Evolutionary conservation across 2,329 filamentous ascomycete genomes (phyloP).

Genomic region (Coccinonectria pachysandricola): DNA sequence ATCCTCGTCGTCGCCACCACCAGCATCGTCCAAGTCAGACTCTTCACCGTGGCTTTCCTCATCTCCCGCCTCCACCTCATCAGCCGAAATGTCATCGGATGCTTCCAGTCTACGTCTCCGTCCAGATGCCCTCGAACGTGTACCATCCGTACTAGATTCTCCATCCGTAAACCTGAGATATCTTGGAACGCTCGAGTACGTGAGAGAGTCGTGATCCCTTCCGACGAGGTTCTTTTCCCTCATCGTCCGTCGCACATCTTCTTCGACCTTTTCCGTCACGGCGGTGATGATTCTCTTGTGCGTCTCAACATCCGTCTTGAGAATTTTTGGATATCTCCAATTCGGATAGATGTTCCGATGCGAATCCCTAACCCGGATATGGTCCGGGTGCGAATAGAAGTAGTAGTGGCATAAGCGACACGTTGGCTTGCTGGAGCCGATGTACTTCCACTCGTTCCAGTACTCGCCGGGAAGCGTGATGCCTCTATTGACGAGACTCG

Average conservation of each 20-base stretch:
- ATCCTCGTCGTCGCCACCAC: no score
- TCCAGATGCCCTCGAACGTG: no score
- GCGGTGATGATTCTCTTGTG: constrained; percentile 6
- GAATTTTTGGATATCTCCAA: constrained; percentile 25
- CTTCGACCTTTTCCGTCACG: constrained; percentile 13
- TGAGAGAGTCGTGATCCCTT: constrained; percentile 5
- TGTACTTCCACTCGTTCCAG: constrained; percentile 21
- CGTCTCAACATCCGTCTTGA: constrained; percentile 13
- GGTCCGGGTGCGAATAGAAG: constrained; percentile 8
- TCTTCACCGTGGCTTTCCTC: no score
- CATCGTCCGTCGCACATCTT: constrained; percentile 14
- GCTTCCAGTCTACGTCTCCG: no score
- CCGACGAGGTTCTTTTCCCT: constrained; percentile 7
- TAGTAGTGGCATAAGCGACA: constrained; percentile 25
- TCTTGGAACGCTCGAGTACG: constrained; percentile 1
- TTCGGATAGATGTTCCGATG: constrained; percentile 25
- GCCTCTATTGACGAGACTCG: constrained; percentile 6
- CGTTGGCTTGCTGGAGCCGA: constrained; percentile 26
- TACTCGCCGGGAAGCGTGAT: constrained; percentile 8
- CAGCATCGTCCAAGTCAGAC: no score
- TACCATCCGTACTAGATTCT: no score
- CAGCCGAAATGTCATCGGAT: no score
- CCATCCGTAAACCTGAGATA: no score
- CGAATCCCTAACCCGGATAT: constrained; percentile 13
- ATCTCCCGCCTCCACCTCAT: no score